Evolutionary conservation across 495 filamentous ascomycete genomes (phyloP).

Genomic region (Extremus antarcticus): DNA sequence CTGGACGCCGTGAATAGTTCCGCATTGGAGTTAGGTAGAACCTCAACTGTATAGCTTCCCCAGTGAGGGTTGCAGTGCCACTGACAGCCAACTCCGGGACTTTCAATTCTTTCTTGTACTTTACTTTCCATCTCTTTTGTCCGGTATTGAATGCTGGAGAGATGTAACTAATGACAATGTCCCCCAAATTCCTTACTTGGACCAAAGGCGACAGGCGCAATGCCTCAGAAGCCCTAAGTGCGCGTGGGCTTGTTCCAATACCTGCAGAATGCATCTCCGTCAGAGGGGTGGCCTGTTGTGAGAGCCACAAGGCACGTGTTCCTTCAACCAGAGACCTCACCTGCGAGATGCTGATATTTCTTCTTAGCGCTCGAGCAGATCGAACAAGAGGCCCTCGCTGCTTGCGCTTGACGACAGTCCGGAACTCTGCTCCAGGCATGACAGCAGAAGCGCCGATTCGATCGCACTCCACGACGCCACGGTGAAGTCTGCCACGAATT

Average conservation of each 20-base stretch:
- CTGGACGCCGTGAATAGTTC: too few relatives aligned
- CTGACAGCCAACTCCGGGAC: too few relatives aligned
- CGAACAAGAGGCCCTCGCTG: not conserved
- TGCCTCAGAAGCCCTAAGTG: slow-evolving; percentile 12
- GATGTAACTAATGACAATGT: too few relatives aligned
- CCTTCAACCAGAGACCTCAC: too few relatives aligned
- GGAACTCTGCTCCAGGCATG: slow-evolving; percentile 12
- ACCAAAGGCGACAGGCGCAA: slow-evolving; percentile 27
- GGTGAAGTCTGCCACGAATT: slow-evolving; percentile 27
- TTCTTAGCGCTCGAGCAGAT: slow-evolving; percentile 2
- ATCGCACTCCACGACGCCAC: slow-evolving; percentile 25
- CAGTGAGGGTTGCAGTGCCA: too few relatives aligned
- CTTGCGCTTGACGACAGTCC: slow-evolving; percentile 12
- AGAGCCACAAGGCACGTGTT: slow-evolving; percentile 1
- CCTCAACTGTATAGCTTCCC: too few relatives aligned
- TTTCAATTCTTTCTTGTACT: too few relatives aligned
- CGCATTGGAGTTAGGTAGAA: too few relatives aligned
- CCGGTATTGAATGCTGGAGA: too few relatives aligned
- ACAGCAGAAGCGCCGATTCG: slow-evolving; percentile 21
- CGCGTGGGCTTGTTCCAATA: slow-evolving; percentile 14
- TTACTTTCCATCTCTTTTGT: too few relatives aligned
- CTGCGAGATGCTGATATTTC: not conserved
- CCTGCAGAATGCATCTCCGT: slow-evolving; percentile 14
- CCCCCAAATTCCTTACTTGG: slow-evolving; percentile 31
- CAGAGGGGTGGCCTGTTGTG: slow-evolving; percentile 6